Evolutionary conservation across 2,329 filamentous ascomycete species (phyloP), one percentile per base, ranked within the genome.

Genomic region (Lojkania enalia): DNA sequence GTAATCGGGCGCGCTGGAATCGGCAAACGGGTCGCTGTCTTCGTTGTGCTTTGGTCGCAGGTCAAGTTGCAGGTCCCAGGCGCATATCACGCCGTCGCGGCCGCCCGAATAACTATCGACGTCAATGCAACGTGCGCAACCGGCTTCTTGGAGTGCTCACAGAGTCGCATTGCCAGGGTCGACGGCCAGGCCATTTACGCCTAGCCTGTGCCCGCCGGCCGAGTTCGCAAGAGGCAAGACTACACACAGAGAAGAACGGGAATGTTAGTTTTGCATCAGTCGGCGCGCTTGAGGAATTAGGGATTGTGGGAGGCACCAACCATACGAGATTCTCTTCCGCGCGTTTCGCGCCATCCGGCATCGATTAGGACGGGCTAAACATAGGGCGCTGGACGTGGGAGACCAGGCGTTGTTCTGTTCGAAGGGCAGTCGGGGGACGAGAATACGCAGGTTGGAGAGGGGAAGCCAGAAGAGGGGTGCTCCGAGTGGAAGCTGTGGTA

Each of bases 81-180:
- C 90, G 74, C 94, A 99, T 57, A 99, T 86, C 39, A 94, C 87
- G 59, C 94, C 94, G 72, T 99, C 94, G 66, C 94, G 86, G 48
- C 94, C 94, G 55, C 90, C 94, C 35, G 94, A 96, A 74, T 97
- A 99, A 61, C 91, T 96, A 57, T 48, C 48, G 38, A 9, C 38
- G 44, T 53, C 41, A 53, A 49, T 45, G 44, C 15, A 20, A 21
- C 30, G 20, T 32, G 39, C 30, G 20, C 46, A 30, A 23, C 21
- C 21, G 37, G 35, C 44, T 20, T 38, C 20, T 36, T 30, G 11
- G 44, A 30, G 36, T 38, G 42, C 87, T 78, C 78, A 96, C 90
- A 99, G 80, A 50, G 96, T 90, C 44, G 86, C 88, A 70, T 87
- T 88, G 57, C 86, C 79, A 50, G 80, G 77, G 72, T 97, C 94